Evolutionary conservation across 192 early-diverging fungal genomes (phyloP).

Genomic region (Haplosporangium gracile): DNA sequence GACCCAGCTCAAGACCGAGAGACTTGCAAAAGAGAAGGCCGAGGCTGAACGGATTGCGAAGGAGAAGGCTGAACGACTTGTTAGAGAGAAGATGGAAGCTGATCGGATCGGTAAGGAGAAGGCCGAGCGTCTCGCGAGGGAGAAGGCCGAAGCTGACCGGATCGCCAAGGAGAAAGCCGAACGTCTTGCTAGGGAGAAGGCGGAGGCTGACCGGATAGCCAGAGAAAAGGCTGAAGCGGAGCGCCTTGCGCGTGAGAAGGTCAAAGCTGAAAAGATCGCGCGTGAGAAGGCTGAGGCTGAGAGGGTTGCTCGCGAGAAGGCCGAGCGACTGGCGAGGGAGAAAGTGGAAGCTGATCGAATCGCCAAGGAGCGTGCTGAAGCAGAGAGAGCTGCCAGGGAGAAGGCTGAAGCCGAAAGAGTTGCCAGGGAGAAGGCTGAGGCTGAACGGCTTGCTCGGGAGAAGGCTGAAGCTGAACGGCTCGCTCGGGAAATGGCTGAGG

Average conservation of each 20-base stretch:
- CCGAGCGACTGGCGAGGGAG: neutral
- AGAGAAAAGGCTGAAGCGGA: slow-evolving; percentile 10
- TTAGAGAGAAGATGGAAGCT: neutral
- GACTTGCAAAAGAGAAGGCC: neutral
- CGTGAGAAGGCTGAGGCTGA: slow-evolving; percentile 16
- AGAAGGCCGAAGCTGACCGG: neutral
- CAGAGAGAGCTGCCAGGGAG: slow-evolving; percentile 6
- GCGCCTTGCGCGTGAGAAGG: neutral
- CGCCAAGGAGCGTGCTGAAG: slow-evolving; percentile 6
- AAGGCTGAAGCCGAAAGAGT: neutral
- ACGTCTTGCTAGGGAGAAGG: neutral
- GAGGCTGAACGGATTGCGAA: neutral
- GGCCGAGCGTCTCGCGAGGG: neutral
- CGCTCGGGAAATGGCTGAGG: neutral
- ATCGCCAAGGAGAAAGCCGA: slow-evolving; percentile 4
- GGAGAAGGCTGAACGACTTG: neutral
- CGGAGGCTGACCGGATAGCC: neutral
- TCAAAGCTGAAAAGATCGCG: neutral
- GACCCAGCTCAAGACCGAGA: neutral
- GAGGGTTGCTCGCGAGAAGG: neutral
- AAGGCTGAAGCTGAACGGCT: neutral
- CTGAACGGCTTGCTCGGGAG: neutral
- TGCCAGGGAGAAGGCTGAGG: neutral
- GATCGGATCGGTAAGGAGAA: neutral
- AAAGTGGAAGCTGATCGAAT: neutral